Percentiles rank a stretch among this genome's conserved stretches.
phyloP scores from a whole-genome alignment of 1,284 basidiomycete species.

The Abortiporus biennis region DNA sequence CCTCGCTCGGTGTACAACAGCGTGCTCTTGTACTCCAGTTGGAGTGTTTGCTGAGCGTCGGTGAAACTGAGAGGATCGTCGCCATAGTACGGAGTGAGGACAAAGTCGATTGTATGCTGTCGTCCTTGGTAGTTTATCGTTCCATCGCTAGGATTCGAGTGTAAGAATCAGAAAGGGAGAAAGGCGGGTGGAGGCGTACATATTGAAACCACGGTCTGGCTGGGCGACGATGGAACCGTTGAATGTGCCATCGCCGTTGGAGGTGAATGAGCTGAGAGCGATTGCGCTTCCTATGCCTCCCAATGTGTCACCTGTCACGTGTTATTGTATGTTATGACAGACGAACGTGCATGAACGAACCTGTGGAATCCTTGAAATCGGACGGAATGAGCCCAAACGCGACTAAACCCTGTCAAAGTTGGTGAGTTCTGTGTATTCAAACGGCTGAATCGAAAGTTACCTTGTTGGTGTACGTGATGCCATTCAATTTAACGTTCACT shows the following conservation, averaged over 20 bases:
- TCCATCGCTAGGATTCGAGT: conserved; percentile 27
- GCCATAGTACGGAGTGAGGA: conserved; percentile 50
- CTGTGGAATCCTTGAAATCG: conserved; percentile 30
- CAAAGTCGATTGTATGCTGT: conserved; percentile 53
- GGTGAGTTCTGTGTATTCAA: not conserved
- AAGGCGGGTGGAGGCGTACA: conserved; percentile 19
- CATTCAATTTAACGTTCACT: conserved; percentile 16
- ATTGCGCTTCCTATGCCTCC: conserved; percentile 33
- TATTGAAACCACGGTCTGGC: conserved; percentile 42
- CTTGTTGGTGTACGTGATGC: conserved; percentile 25
- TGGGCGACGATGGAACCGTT: conserved; percentile 37
- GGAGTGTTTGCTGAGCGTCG: conserved; percentile 46
- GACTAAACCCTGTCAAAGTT: conserved; percentile 26
- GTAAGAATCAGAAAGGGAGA: not conserved
- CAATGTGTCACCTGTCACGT: conserved; percentile 26
- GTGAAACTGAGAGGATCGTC: conserved; percentile 40
- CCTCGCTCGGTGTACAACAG: conserved; percentile 49
- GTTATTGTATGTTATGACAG: conserved; percentile 8
- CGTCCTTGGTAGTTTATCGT: conserved; percentile 59
- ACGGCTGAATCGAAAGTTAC: conserved; percentile 9
- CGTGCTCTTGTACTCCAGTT: conserved; percentile 48
- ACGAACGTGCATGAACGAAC: conserved; percentile 11
- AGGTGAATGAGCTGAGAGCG: conserved; percentile 24
- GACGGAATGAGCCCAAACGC: conserved; percentile 32
- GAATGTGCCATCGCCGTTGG: conserved; percentile 27